Evolutionary conservation across 2,329 filamentous ascomycete species (phyloP), one percentile per base, ranked within the genome.

Genomic region (Rutstroemia sydowiana): DNA sequence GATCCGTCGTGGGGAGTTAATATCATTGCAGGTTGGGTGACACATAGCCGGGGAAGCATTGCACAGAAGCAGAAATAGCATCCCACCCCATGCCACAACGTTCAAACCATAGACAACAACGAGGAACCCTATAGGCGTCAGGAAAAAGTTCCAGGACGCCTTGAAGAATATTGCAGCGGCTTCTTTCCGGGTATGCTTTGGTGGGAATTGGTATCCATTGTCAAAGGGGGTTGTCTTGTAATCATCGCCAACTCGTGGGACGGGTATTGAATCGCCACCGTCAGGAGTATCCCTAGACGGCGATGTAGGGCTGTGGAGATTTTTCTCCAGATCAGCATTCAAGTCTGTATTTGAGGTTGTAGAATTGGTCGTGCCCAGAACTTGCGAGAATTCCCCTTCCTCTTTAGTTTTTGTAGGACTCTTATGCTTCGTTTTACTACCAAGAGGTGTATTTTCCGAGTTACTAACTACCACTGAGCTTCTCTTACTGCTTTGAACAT

Each of bases 71-170:
- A 95, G 73, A 69, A 95, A 95, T 31, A 95, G 75, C 89, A 95
- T 95, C 53, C 86, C 88, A 47, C 89, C 89, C 89, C 89, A 95
- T 0, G 87, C 90, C 9, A 95, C 80, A 18, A 95, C 78, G 57
- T 92, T 91, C 52, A 93, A 76, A 11, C 85, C 82, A 68, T 95
- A 95, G 5, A 95, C 67, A 2, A 83, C 86, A 37, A 92, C 79
- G 49, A 88, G 71, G 65, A 93, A 89, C 2, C 89, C 88, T 50
- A 87, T 68, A 0, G 85, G 85, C 0, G 88, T 95, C 34, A 78
- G 71, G 61, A 86, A 79, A 71, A 88, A 95, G 48, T 79, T 77
- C 80, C 81, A 84, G 63, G 87, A 88, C 0, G 79, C 76, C 26
- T 75, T 71, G 11, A 82, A 63, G 1, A 77, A 79, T 48, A 82